Base-by-base conservation (phyloP, 169 alveolate genomes). In the Plasmodium fragile region DNA sequence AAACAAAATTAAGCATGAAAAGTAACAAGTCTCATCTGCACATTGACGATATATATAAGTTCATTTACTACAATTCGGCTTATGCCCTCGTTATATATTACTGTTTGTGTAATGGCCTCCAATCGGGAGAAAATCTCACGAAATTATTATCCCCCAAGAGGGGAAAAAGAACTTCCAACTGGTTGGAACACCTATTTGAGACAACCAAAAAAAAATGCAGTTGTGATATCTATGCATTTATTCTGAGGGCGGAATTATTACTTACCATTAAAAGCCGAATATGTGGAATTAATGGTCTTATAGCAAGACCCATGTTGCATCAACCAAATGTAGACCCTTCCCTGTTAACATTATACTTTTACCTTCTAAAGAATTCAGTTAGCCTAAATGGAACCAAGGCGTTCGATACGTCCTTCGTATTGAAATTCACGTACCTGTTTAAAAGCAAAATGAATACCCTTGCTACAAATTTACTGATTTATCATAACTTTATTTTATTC, bases 11-110 rank as follows among this genome's bases (percentile, higher is more conserved):
- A 82, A 82, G 70, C 52, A n/a, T 32, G 28, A 82, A 70, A 34
- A 8, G 70, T 70, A 72, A 69, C 32, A 36, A 69, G 41, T 84
- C 93, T 18, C 59, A 52, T 84, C 11, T 84, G 65, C 39, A 73
- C 10, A 75, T 84, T 52, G 85, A 71, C 36, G 80, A 84, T 18
- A 84, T 84, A 73, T 84, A 84, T 72, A 84, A 72, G 36, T 84
- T 73, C 59, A 45, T 84, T 73, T 52, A 72, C 41, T 49, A 34
- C 13, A 84, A 84, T 32, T 84, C 93, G 45, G 36, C 73, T 43
- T 75, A 49, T 75, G 71, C 93, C 13, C 84, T 84, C 18, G 45
- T 84, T 73, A 84, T 84, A 72, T 84, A 72, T 84, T 84, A 84
- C 30, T 84, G 78, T 73, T 84, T 84, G 41, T 84, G 75, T 72